These are phyloP conservation scores for Alternaria metachromatica DNA, from an alignment of 2,329 filamentous ascomycete species.

Conservation along the genomic window DNA sequence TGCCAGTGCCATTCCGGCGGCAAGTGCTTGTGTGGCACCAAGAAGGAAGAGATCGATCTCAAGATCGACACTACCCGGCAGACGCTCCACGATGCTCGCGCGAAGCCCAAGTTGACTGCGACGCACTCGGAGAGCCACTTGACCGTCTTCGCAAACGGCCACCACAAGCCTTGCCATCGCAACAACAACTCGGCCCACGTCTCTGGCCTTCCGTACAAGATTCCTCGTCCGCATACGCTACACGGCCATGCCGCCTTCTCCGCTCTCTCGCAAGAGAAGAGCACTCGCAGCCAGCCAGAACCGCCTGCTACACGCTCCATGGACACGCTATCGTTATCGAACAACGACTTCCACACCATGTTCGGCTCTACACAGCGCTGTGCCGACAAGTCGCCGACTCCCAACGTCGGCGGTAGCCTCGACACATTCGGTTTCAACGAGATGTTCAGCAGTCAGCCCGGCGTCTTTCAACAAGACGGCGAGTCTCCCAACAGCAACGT, in stretches of 20 bases:
- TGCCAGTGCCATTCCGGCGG: constrained; percentile 65
- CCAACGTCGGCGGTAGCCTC: constrained; percentile 37
- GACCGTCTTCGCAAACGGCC: constrained; percentile 68
- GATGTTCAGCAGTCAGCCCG: constrained; percentile 35
- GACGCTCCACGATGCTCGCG: constrained; percentile 54
- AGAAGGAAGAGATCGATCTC: constrained; percentile 62
- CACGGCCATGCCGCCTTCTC: constrained; percentile 43
- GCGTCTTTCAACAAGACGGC: constrained; percentile 35
- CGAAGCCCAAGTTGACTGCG: constrained; percentile 63
- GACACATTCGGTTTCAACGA: constrained; percentile 39
- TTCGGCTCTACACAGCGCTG: constrained; percentile 42
- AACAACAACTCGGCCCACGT: constrained; percentile 70
- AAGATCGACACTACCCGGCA: constrained; percentile 52
- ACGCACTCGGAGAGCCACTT: constrained; percentile 66
- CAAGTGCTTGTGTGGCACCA: constrained; percentile 65
- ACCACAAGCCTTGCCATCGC: constrained; percentile 69
- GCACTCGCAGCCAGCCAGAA: constrained; percentile 33
- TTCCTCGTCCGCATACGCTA: constrained; percentile 55
- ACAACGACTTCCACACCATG: constrained; percentile 46
- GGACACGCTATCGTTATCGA: constrained; percentile 47
- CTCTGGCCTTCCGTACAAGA: constrained; percentile 67
- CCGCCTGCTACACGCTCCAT: constrained; percentile 36
- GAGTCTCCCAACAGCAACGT: constrained; percentile 45
- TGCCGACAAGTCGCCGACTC: constrained; percentile 32
- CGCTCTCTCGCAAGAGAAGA: constrained; percentile 30